phyloP scores from a whole-genome alignment of 73 alveolate species.

The Paramecium biaurelia region DNA sequence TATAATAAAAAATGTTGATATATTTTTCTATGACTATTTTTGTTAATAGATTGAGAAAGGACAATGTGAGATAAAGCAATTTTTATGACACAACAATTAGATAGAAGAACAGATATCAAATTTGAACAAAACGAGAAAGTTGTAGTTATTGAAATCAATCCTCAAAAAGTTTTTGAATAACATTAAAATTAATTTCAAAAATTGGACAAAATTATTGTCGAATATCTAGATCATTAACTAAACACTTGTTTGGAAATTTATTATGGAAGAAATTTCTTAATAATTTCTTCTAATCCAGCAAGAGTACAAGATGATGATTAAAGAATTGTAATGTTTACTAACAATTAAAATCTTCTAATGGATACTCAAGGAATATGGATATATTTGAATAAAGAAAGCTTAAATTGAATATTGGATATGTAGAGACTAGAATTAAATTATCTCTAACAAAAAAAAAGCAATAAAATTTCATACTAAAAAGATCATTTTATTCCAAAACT shows the following conservation, averaged over 20 bases:
- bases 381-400: neutral
- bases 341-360: neutral
- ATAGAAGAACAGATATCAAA: neutral
- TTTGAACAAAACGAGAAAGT: neutral
- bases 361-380: neutral
- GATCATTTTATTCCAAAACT: neutral
- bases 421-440: neutral
- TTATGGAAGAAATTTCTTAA: neutral
- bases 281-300: neutral
- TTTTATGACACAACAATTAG: neutral
- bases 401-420: neutral
- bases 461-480: neutral
- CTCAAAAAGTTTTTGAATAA: neutral
- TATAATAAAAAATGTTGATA: no score
- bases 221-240: neutral
- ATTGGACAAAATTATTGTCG: neutral
- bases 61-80: no score
- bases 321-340: neutral
- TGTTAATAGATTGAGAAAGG: no score
- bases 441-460: neutral
- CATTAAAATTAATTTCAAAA: no score
- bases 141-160: neutral
- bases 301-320: neutral
- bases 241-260: neutral
- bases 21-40: no score